Evolutionary conservation across 2,329 filamentous ascomycete genomes (phyloP).

Genomic region (Colletotrichum lentis): DNA sequence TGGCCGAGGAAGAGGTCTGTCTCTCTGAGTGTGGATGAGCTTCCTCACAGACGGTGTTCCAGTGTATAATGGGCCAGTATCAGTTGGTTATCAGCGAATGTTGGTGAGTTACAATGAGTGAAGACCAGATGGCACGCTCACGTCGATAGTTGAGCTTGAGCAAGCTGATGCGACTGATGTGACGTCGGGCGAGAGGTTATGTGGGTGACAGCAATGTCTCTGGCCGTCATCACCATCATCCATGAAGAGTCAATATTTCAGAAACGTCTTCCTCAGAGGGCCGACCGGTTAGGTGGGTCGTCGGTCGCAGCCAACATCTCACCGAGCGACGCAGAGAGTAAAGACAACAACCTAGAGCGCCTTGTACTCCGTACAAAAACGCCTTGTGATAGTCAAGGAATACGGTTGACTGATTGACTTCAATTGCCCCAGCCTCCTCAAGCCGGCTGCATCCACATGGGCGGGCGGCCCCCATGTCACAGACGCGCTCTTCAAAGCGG

Average conservation of each 20-base stretch:
- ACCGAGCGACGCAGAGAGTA: too few relatives aligned
- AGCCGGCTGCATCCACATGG: neutral
- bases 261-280: too few relatives aligned
- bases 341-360: too few relatives aligned
- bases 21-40: neutral
- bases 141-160: too few relatives aligned
- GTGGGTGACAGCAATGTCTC: neutral
- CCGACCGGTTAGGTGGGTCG: too few relatives aligned
- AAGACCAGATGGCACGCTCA: neutral
- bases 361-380: neutral
- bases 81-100: neutral
- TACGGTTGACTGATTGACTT: neutral
- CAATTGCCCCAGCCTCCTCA: neutral
- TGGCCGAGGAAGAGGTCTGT: neutral
- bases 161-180: too few relatives aligned
- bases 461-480: neutral
- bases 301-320: too few relatives aligned
- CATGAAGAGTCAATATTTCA: too few relatives aligned
- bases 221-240: neutral
- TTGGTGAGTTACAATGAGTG: neutral
- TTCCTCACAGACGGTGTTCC: neutral
- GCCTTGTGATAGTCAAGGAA: too few relatives aligned
- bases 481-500: constrained; percentile 2
- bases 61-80: neutral
- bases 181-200: too few relatives aligned